Conservation (phyloP, 2,329 filamentous ascomycete species). For the Graphilbum sp. region DNA sequence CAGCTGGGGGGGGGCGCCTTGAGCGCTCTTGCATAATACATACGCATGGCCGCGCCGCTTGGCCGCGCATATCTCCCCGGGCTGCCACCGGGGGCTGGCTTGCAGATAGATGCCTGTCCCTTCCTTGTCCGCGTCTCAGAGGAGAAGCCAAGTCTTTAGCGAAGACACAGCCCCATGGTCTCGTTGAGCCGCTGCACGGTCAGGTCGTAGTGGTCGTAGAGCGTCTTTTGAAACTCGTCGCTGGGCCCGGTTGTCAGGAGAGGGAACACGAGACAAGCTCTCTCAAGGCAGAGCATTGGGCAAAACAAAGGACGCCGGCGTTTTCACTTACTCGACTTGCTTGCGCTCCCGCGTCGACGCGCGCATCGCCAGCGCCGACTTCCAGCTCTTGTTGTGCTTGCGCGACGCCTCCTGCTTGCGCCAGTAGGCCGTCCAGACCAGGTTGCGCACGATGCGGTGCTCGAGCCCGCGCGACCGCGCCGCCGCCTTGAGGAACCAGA, state of each 20-base stretch:
- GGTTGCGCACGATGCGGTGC: slow-evolving; percentile 54
- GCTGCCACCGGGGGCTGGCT: too few species aligned
- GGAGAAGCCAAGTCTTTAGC: too few species aligned
- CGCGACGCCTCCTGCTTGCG: slow-evolving; percentile 9
- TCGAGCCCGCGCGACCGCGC: slow-evolving; percentile 48
- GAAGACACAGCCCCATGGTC: slow-evolving; percentile 50
- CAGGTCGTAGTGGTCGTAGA: slow-evolving; percentile 48
- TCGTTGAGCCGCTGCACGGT: slow-evolving; percentile 60
- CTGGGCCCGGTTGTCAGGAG: too few species aligned
- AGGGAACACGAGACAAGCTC: too few species aligned
- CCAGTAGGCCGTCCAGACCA: slow-evolving; percentile 35
- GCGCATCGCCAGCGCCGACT: not conserved
- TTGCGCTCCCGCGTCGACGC: slow-evolving; percentile 3
- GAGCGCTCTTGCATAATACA: too few species aligned
- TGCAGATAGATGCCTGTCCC: too few species aligned
- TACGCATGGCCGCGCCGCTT: too few species aligned
- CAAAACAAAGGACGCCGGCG: not conserved
- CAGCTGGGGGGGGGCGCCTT: too few species aligned
- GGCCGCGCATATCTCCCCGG: too few species aligned
- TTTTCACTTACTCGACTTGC: slow-evolving; percentile 1
- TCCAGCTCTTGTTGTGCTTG: slow-evolving; percentile 15
- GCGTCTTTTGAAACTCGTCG: slow-evolving; percentile 12
- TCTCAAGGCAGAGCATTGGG: too few species aligned
- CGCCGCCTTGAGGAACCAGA: slow-evolving; percentile 55
- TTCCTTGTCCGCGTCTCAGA: too few species aligned